These are phyloP conservation scores for Backusella luteola DNA, from an alignment of 192 early-diverging fungal genomes.

Conservation along the genomic window DNA sequence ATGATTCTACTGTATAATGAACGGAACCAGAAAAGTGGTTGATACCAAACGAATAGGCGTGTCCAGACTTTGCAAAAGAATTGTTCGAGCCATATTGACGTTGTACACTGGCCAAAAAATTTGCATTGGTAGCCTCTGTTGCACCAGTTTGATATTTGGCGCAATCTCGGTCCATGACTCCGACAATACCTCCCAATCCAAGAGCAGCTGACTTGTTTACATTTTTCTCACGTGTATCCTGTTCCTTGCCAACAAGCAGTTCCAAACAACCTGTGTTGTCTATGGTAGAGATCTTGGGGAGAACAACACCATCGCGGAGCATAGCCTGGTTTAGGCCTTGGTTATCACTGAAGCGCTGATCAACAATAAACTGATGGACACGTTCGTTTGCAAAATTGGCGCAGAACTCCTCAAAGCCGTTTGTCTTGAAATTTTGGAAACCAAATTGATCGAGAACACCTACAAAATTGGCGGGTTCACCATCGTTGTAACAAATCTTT, in stretches of 20 bases:
- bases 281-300: constrained; percentile 50
- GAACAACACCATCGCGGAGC: constrained; percentile 50
- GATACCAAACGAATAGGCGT: constrained; percentile 62
- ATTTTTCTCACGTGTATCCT: constrained; percentile 29
- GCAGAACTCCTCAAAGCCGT: constrained; percentile 69
- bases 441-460: constrained; percentile 79
- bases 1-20: constrained; percentile 76
- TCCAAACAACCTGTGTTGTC: constrained; percentile 55
- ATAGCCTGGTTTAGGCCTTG: constrained; percentile 44
- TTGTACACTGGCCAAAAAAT: constrained; percentile 39
- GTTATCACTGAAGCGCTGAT: constrained; percentile 55
- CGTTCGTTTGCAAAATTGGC: constrained; percentile 69
- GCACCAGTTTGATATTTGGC: constrained; percentile 41
- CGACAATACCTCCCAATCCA: constrained; percentile 42
- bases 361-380: constrained; percentile 59
- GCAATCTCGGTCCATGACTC: constrained; percentile 46
- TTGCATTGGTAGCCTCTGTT: constrained; percentile 49
- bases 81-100: constrained; percentile 32
- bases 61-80: constrained; percentile 38
- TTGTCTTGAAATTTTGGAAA: constrained; percentile 58
- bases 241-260: constrained; percentile 53
- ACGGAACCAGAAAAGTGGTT: constrained; percentile 72
- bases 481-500: constrained; percentile 67
- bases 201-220: constrained; percentile 22
- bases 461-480: constrained; percentile 75